Base-by-base conservation (phyloP, 1,284 basidiomycete genomes). In the Hortiboletus rubellus region DNA sequence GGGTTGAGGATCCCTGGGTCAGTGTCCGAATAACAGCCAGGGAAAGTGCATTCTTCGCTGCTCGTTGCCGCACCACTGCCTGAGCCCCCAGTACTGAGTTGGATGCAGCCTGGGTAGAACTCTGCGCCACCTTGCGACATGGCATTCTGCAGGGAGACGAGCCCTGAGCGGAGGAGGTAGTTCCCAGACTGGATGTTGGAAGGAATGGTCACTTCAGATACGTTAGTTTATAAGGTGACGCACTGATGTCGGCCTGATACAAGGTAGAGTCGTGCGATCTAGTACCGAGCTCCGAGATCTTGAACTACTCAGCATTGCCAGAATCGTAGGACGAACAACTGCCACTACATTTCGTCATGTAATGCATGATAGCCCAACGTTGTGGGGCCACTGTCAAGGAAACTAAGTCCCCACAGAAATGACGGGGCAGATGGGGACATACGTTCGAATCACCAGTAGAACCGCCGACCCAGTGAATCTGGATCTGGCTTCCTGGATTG, bases 61-160 rank as follows among this genome's bases (percentile, higher is more conserved):
- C 63, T 61, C 2, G 63, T 66, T 1, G 85, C 79, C 0, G 59
- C 66, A 36, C 80, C 82, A 14, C 71, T 78, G 15, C 78, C 79
- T 24, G 70, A 77, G 33, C 86, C 86, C 2, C 77, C 76, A 42
- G 91, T 74, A 24, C 63, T 75, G 57, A 91, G 64, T 66, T 90
- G 89, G 5, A 80, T 70, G 68, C 88, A 91, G n/a, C 79, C 82
- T 0, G 84, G 83, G 68, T 90, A 91, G 75, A 87, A 89, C 72
- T 90, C 87, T 17, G 85, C 87, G 17, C 83, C 84, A 7, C 82
- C 82, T 1, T 50, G 3, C 1, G 66, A 57, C 47, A 65, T 68
- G 15, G 79, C 89, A 41, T 82, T 75, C 60, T 91, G 89, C 17
- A 90, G 80, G 8, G 84, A 82, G 66, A 91, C 84, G 67, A 91